Evolutionary conservation across 2,329 filamentous ascomycete genomes (phyloP).

Genomic region (Monosporascus cannonballus): DNA sequence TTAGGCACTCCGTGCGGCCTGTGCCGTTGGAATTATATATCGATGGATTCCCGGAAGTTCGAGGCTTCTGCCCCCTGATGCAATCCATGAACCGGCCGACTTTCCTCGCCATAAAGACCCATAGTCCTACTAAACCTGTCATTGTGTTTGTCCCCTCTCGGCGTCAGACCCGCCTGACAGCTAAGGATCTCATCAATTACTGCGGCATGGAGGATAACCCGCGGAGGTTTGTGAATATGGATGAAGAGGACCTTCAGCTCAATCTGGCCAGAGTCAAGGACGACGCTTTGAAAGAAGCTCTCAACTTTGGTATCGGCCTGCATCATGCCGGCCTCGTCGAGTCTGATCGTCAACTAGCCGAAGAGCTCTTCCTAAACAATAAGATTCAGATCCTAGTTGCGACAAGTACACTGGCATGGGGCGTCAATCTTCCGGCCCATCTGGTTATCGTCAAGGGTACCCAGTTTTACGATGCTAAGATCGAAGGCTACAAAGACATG

Average conservation of each 20-base stretch:
- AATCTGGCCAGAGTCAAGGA: constrained; percentile 91
- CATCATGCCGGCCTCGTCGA: constrained; percentile 97
- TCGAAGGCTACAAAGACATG: constrained; percentile 97
- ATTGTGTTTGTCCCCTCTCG: constrained; percentile 98
- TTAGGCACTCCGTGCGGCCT: constrained; percentile 91
- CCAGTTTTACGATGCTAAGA: constrained; percentile 97
- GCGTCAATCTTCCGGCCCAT: constrained; percentile 94
- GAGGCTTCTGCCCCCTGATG: constrained; percentile 96
- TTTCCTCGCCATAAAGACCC: constrained; percentile 91
- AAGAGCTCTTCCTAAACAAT: constrained; percentile 94
- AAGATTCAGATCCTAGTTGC: constrained; percentile 97
- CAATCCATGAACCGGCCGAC: constrained; percentile 98
- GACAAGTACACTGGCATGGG: constrained; percentile 95
- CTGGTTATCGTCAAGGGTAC: constrained; percentile 97
- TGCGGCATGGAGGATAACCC: constrained; percentile 99
- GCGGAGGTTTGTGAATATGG: constrained; percentile 86
- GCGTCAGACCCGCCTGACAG: constrained; percentile 88
- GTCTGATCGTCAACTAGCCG: constrained; percentile 82
- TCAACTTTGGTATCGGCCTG: constrained; percentile 93
- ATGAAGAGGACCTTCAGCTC: constrained; percentile 84
- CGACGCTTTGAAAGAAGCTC: constrained; percentile 83
- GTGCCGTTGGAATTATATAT: constrained; percentile 96
- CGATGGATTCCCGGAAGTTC: constrained; percentile 90
- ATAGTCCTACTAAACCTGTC: constrained; percentile 93
- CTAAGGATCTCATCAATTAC: constrained; percentile 92